Evolutionary conservation across 2,329 filamentous ascomycete genomes (phyloP).

Genomic region (Botrytis squamosa): DNA sequence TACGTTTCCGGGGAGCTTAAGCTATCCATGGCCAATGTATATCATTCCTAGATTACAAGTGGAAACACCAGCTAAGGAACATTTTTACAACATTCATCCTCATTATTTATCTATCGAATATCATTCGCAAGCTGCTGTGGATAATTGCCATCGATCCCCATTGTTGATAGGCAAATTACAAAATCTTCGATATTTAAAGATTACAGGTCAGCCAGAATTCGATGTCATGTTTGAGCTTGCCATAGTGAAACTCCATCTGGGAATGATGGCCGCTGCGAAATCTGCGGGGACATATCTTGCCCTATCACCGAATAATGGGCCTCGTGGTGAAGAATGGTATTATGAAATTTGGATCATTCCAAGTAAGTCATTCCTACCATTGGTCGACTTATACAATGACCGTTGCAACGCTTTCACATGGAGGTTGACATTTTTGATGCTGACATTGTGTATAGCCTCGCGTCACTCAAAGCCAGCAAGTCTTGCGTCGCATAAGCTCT

Average conservation of each 20-base stretch:
- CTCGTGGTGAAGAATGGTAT: conserved; percentile 18
- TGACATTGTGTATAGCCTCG: background rate
- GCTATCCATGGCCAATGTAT: conserved; percentile 18
- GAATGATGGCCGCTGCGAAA: conserved; percentile 19
- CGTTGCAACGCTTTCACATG: background rate
- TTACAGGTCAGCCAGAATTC: conserved; percentile 19
- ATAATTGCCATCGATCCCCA: conserved; percentile 11
- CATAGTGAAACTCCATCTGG: conserved; percentile 19
- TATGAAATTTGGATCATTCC: conserved; percentile 21
- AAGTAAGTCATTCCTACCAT: conserved; percentile 8
- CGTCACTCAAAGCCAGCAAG: conserved; percentile 2
- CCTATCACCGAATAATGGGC: conserved; percentile 19
- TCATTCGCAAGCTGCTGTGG: conserved; percentile 18
- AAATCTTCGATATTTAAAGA: conserved; percentile 16
- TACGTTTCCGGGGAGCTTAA: conserved; percentile 16
- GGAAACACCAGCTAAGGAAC: conserved; percentile 16
- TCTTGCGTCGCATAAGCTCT: background rate
- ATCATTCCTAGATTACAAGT: conserved; percentile 13
- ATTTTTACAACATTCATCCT: conserved; percentile 18
- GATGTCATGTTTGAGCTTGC: conserved; percentile 17
- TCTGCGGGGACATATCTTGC: background rate
- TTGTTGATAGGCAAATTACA: conserved; percentile 18
- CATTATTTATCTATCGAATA: conserved; percentile 14
- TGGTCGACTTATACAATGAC: background rate
- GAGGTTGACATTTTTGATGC: background rate